Evolutionary conservation across 2,329 filamentous ascomycete genomes (phyloP).

Genomic region (Beauveria australis): DNA sequence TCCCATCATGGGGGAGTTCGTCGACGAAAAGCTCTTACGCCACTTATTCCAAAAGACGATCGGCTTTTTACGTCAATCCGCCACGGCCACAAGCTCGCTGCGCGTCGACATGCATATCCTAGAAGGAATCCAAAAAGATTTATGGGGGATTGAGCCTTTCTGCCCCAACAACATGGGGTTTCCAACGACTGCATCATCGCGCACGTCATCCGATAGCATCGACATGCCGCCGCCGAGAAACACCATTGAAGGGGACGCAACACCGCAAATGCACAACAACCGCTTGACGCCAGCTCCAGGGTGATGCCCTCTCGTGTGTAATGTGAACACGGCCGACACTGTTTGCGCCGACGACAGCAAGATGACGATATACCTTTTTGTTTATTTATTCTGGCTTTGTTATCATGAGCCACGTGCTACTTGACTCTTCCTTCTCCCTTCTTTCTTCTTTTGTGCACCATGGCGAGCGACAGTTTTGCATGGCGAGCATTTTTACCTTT

Average conservation of each 20-base stretch:
- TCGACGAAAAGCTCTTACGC: slow-evolving; percentile 48
- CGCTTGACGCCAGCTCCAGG: neutral
- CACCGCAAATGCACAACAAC: slow-evolving; percentile 1
- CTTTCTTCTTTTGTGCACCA: neutral
- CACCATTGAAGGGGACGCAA: neutral
- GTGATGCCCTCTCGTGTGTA: neutral
- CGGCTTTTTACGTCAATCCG: slow-evolving; percentile 60
- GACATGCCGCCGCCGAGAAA: slow-evolving; percentile 7
- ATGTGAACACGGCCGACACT: neutral
- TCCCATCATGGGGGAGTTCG: slow-evolving; percentile 46
- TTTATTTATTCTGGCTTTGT: neutral
- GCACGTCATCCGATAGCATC: slow-evolving; percentile 7
- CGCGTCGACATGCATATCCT: slow-evolving; percentile 68
- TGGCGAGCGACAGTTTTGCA: slow-evolving; percentile 3
- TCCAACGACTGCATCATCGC: slow-evolving; percentile 12
- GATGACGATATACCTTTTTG: neutral
- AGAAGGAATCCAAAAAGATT: slow-evolving; percentile 40
- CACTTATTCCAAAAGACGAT: slow-evolving; percentile 66
- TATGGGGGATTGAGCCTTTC: slow-evolving; percentile 25
- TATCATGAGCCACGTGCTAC: neutral
- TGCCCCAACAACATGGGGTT: neutral
- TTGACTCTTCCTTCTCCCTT: neutral
- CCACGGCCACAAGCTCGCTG: slow-evolving; percentile 68
- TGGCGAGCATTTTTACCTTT: neutral
- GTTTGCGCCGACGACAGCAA: neutral